A percentile compares a stretch with the other conserved stretches of the same genome.
Evolutionary conservation across 345 rosid species (phyloP).

Genomic region (Murraya paniculata): DNA sequence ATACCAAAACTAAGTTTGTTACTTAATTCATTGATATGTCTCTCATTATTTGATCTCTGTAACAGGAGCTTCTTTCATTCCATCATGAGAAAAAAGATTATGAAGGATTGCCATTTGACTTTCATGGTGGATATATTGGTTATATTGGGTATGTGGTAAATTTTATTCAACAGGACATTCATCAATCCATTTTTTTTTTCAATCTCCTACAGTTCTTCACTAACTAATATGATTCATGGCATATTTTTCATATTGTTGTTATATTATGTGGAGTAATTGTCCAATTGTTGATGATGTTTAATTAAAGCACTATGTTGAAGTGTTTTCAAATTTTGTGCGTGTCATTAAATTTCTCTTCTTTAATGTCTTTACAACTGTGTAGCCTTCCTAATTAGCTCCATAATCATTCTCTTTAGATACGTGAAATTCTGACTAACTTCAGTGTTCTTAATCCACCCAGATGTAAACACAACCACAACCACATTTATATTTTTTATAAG

Average conservation of each 20-base stretch:
- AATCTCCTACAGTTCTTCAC: not conserved
- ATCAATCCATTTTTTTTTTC: not conserved
- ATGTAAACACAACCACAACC: not conserved
- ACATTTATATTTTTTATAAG: not conserved
- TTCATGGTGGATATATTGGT: conserved; percentile 91
- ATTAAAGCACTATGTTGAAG: not conserved
- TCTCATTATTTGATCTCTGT: conserved; percentile 17
- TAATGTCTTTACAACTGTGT: not conserved
- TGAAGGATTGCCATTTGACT: conserved; percentile 83
- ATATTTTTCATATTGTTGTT: not conserved
- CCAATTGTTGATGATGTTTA: not conserved
- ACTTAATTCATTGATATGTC: not conserved
- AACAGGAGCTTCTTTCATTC: conserved; percentile 73
- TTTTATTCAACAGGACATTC: conserved; percentile 15
- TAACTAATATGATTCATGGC: not conserved
- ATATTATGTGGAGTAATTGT: not conserved
- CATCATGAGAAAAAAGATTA: conserved; percentile 64
- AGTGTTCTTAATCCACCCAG: not conserved
- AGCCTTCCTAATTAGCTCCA: not conserved
- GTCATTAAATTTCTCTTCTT: not conserved
- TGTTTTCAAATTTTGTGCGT: not conserved
- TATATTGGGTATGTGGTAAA: conserved; percentile 71
- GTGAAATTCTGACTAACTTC: not conserved
- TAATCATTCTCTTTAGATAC: not conserved
- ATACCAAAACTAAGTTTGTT: not conserved